Evolutionary conservation across 495 filamentous ascomycete species (phyloP).

Genomic region (Penicillium atrosanguineum): DNA sequence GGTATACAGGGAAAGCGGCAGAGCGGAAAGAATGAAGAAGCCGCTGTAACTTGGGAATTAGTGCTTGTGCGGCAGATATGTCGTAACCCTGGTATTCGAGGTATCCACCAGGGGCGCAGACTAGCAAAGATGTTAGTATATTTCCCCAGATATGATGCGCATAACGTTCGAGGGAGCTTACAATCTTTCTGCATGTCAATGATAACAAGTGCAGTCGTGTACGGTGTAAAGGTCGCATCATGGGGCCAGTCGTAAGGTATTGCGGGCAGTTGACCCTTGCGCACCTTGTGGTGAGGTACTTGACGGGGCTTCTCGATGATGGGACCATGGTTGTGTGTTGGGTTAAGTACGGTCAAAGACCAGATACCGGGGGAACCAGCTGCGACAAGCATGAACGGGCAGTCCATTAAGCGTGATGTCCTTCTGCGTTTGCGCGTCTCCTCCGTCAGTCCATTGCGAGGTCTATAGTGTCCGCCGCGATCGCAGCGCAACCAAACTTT

Average conservation of each 20-base stretch:
- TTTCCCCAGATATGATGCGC: neutral
- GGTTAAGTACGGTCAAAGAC: slow-evolving; percentile 43
- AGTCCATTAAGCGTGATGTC: slow-evolving; percentile 48
- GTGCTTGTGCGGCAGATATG: slow-evolving; percentile 46
- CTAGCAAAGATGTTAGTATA: slow-evolving; percentile 28
- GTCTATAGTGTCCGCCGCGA: slow-evolving; percentile 50
- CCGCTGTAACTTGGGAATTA: slow-evolving; percentile 54
- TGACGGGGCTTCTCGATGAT: slow-evolving; percentile 41
- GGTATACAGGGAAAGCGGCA: slow-evolving; percentile 60
- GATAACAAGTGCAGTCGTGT: slow-evolving; percentile 63
- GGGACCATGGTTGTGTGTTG: slow-evolving; percentile 47
- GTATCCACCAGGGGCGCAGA: slow-evolving; percentile 59
- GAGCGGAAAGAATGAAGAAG: slow-evolving; percentile 58
- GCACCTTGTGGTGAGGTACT: slow-evolving; percentile 42
- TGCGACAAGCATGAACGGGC: slow-evolving; percentile 47
- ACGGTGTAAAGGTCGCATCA: slow-evolving; percentile 52
- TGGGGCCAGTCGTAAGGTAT: slow-evolving; percentile 64
- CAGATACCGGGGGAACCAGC: slow-evolving; percentile 46
- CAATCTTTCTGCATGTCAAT: slow-evolving; percentile 76
- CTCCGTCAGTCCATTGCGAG: slow-evolving; percentile 49
- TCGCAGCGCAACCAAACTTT: slow-evolving; percentile 51
- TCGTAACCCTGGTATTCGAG: slow-evolving; percentile 60
- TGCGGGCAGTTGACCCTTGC: slow-evolving; percentile 48
- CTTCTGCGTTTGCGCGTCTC: slow-evolving; percentile 47
- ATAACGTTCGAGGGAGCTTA: slow-evolving; percentile 26